Conservation (phyloP, 2,329 filamentous ascomycete genomes). For the Colletotrichum coccodes region DNA sequence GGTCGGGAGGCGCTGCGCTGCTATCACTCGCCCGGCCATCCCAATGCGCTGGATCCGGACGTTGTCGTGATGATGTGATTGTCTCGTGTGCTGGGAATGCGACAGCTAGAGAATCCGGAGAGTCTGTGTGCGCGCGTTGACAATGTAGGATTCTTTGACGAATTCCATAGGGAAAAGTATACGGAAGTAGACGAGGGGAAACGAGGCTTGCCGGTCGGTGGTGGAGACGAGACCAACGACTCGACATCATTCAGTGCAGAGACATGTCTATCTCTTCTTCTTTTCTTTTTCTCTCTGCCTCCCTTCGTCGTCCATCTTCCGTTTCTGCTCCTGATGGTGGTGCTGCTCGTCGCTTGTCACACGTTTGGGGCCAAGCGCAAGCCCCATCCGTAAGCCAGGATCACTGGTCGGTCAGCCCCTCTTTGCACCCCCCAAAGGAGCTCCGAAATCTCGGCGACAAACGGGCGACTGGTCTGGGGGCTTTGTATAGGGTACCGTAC, state of each 20-base stretch:
- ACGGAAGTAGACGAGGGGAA: background rate
- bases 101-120: slow-evolving; percentile 4
- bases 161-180: slow-evolving; percentile 10
- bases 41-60: slow-evolving; percentile 30
- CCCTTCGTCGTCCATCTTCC: background rate
- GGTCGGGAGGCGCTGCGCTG: background rate
- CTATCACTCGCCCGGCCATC: slow-evolving; percentile 13
- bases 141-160: background rate
- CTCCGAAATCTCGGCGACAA: slow-evolving; percentile 32
- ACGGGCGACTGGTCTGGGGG: slow-evolving; percentile 15
- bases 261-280: background rate
- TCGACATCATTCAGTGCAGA: slow-evolving; percentile 14
- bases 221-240: slow-evolving; percentile 9
- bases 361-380: slow-evolving; percentile 27
- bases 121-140: slow-evolving; percentile 1
- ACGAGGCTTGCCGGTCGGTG: background rate
- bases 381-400: slow-evolving; percentile 27
- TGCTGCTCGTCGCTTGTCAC: slow-evolving; percentile 20
- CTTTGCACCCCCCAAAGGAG: slow-evolving; percentile 15
- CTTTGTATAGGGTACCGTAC: slow-evolving; percentile 16
- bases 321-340: background rate
- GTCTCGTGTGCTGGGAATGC: slow-evolving; percentile 30
- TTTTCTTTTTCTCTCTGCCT: background rate
- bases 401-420: slow-evolving; percentile 22
- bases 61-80: slow-evolving; percentile 30